phyloP scores from a whole-genome alignment of 768 basidiomycete species.

The Calocera viscosa region DNA sequence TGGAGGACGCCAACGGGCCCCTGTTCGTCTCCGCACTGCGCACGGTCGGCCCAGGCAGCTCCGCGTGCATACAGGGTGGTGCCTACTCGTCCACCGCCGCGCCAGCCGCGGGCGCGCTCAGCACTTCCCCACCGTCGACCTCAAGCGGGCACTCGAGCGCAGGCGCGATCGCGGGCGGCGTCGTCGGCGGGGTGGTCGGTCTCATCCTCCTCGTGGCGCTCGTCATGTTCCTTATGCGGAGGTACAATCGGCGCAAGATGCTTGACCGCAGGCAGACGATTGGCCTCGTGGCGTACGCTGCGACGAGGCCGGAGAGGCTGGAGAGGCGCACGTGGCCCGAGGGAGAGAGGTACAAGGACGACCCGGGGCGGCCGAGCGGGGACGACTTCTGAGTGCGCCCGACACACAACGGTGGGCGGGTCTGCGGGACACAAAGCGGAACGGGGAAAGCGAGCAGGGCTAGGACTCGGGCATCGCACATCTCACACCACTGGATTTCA shows the following conservation, averaged over 20 bases:
- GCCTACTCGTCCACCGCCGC: background rate
- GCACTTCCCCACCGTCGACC: background rate
- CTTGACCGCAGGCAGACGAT: background rate
- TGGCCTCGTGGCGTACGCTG: background rate
- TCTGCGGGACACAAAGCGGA: too few relatives aligned
- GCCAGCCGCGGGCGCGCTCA: background rate
- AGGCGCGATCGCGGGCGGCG: background rate
- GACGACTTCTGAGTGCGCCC: background rate
- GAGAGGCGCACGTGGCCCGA: background rate
- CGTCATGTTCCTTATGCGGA: background rate
- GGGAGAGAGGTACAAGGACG: constrained; percentile 5
- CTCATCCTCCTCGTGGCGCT: background rate
- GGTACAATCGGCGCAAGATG: constrained; percentile 4
- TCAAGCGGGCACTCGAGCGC: background rate
- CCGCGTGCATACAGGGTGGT: background rate
- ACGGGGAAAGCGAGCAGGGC: too few relatives aligned
- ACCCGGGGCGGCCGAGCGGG: background rate
- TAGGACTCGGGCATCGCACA: too few relatives aligned
- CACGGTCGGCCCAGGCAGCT: background rate
- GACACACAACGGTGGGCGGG: background rate
- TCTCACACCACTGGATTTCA: too few relatives aligned
- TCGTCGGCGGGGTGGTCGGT: background rate
- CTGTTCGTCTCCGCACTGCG: background rate
- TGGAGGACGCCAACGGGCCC: background rate
- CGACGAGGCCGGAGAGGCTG: constrained; percentile 2